These are phyloP conservation scores for Aspergillus uvarum DNA, from an alignment of 2,329 filamentous ascomycete species.

Conservation along the genomic window DNA sequence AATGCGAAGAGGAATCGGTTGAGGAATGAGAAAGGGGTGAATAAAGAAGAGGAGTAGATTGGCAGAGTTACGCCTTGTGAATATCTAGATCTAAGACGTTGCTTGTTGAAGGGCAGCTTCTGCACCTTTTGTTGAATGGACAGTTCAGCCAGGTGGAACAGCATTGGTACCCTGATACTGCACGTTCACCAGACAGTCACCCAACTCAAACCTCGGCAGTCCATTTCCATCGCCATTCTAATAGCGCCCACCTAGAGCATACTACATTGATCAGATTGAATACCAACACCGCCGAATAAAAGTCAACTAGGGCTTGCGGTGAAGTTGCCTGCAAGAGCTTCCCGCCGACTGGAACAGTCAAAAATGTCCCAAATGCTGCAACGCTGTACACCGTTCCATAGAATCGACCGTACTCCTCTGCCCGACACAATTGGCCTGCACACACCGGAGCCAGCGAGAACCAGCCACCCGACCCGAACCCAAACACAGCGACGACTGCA, in stretches of 20 bases:
- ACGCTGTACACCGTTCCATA: conserved; percentile 51
- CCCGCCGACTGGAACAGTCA: conserved; percentile 50
- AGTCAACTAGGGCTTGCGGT: conserved; percentile 46
- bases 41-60: neutral
- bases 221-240: conserved; percentile 42
- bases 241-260: conserved; percentile 37
- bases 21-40: neutral
- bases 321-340: conserved; percentile 49
- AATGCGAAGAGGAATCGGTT: conserved; percentile 28
- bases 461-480: conserved; percentile 51
- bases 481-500: conserved; percentile 48
- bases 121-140: too few species aligned
- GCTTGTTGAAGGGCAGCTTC: too few species aligned
- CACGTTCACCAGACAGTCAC: too few species aligned
- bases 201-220: conserved; percentile 30
- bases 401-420: conserved; percentile 50
- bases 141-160: too few species aligned
- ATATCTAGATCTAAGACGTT: too few species aligned
- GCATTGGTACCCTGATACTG: too few species aligned
- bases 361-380: conserved; percentile 47
- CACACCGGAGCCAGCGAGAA: conserved; percentile 48
- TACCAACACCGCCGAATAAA: conserved; percentile 47
- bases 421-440: conserved; percentile 48
- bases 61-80: neutral
- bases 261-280: conserved; percentile 29